Evolutionary conservation across 1,284 basidiomycete genomes (phyloP), one percentile per base, ranked within the genome.

Genomic region (Xanthoconium separans): DNA sequence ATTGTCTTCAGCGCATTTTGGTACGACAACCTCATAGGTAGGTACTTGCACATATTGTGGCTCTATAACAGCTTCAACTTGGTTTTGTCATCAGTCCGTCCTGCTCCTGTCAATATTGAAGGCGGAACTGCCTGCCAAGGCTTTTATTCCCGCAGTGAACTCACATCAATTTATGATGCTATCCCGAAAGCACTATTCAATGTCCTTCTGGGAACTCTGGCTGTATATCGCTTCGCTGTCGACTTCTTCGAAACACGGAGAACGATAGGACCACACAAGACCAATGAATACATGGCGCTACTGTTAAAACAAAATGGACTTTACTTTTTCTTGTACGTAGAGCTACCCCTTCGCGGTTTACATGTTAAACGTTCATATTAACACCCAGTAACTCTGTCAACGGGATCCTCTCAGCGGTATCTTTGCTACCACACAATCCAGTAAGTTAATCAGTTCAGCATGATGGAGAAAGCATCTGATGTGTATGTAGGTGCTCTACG

Each of bases 321-420:
- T 24, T 60, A 57, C 27, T 61, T 60, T 27, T 4, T 60, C 39
- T 36, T 61, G 58, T 61, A 20, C n/a, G 51, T 5, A 13, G 22
- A 4, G 22, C 7, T 41, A 15, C 22, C 10, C 6, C 15, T 8
- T 6, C 10, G 7, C 12, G 27, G 44, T 16, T 4, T 7, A 20
- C 13, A 6, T 11, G n/a, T 11, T 11, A 2, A 43, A 18, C 10
- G 11, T 43, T 59, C 24, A 48, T 30, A 5, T 18, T 7, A 13
- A 48, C 30, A 8, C 6, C 1, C 36, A 58, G 58, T 29, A 55
- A 51, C 34, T 24, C 61, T 10, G 10, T 9, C 7, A 15, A 39
- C 24, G 47, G 29, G 15, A 43, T 8, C n/a, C 30, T 60, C 6
- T 13, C 18, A 6, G 20, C 24, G 3, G 56, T 31, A 2, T 5